Evolutionary conservation across 129 eudicot species (phyloP).

Genomic region (Helianthus tuberosus): DNA sequence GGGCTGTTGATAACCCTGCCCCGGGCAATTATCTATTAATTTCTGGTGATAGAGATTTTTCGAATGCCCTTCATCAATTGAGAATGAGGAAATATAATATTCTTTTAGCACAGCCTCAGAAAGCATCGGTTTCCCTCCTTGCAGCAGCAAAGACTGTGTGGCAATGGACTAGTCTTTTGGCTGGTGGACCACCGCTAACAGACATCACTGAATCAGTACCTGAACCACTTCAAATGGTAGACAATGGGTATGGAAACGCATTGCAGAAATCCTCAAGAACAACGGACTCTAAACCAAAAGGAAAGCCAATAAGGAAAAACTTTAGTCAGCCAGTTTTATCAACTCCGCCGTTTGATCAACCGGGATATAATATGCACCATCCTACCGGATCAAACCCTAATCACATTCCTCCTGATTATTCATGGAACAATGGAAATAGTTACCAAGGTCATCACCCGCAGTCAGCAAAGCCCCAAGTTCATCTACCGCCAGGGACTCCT

Average conservation of each 20-base stretch:
- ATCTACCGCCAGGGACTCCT: conserved; percentile 41
- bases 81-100: conserved; percentile 96
- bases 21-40: conserved; percentile 88
- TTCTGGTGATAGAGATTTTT: conserved; percentile 97
- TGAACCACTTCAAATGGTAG: conserved; percentile 44
- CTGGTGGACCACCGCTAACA: conserved; percentile 78
- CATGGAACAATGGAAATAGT: too few relatives aligned
- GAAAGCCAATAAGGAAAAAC: conserved; percentile 44
- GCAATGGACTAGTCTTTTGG: conserved; percentile 86
- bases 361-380: too few relatives aligned
- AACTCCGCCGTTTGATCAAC: too few relatives aligned
- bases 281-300: conserved; percentile 57
- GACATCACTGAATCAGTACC: conserved; percentile 43
- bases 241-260: conserved; percentile 13
- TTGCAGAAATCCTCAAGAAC: conserved; percentile 36
- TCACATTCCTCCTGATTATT: too few relatives aligned
- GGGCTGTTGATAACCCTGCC: conserved; percentile 99
- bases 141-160: conserved; percentile 97
- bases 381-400: too few relatives aligned
- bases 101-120: conserved; percentile 91
- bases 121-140: conserved; percentile 75
- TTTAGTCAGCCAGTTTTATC: too few relatives aligned
- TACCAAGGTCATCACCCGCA: too few relatives aligned
- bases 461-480: conserved; percentile 42
- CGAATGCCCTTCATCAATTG: conserved; percentile 91